Conservation (phyloP, 805 yeast species). For the Zygosaccharomyces lentus region DNA sequence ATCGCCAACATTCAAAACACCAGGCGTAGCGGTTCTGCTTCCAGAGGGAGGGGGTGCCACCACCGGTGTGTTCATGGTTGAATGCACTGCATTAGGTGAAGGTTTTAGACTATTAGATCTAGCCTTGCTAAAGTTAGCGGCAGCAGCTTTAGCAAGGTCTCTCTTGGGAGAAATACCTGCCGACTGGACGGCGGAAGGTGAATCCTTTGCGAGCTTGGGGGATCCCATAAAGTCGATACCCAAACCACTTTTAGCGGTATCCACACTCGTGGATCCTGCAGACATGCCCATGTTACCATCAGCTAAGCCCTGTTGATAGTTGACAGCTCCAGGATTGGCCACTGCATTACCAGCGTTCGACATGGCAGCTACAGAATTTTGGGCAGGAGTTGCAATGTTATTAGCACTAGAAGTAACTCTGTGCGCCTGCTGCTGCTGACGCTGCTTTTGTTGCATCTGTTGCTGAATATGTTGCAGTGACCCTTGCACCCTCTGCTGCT, state of each 20-base stretch:
- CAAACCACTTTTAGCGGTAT: conserved; percentile 10
- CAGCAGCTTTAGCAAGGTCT: conserved; percentile 11
- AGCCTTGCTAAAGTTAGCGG: conserved; percentile 8
- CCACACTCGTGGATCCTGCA: conserved; percentile 6
- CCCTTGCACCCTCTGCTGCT: conserved; percentile 27
- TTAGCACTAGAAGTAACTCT: conserved; percentile 2
- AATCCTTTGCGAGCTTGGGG: conserved; percentile 16
- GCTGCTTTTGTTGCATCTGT: conserved; percentile 29
- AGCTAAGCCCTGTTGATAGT: conserved; percentile 7
- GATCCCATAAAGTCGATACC: conserved; percentile 23
- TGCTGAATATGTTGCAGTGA: conserved; percentile 29
- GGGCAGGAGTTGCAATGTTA: conserved; percentile 10
- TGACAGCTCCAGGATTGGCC: conserved; percentile 1
- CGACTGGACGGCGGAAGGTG: conserved; percentile 11
- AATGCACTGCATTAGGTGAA: conserved; percentile 17
- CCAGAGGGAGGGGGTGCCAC: conserved; percentile 10
- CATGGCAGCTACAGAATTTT: conserved; percentile 11
- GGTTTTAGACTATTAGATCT: conserved; percentile 13
- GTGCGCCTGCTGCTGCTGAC: conserved; percentile 18
- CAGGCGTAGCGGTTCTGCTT: conserved; percentile 25
- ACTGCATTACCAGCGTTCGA: conserved; percentile 5
- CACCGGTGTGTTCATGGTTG: conserved; percentile 14
- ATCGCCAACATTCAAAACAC: conserved; percentile 12
- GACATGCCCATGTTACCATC: conserved; percentile 7
- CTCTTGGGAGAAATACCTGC: conserved; percentile 17